Conservation (phyloP, 345 rosid genomes). For the Euclidium syriacum region DNA sequence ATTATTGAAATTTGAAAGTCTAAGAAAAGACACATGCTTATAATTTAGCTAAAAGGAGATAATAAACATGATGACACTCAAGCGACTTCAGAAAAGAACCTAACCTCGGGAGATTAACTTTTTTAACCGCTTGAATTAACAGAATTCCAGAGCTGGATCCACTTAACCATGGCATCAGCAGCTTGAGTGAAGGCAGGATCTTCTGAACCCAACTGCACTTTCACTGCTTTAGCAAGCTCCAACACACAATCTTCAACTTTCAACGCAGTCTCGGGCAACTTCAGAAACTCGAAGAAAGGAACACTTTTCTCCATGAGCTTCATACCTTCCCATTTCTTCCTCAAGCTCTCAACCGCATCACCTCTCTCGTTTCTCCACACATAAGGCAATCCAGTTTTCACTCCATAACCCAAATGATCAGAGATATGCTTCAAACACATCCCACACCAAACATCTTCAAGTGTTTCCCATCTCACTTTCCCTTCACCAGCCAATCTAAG, state of each 20-base stretch:
- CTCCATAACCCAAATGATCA: conserved; percentile 82
- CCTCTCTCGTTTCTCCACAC: conserved; percentile 92
- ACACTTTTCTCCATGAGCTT: conserved; percentile 90
- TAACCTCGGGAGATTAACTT: conserved; percentile 17
- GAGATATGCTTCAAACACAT: conserved; percentile 80
- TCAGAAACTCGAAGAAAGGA: conserved; percentile 71
- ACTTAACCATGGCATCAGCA: conserved; percentile 65
- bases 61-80: conserved; percentile 11
- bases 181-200: conserved; percentile 67
- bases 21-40: conserved; percentile 21
- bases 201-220: conserved; percentile 54
- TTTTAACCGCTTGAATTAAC: conserved; percentile 36
- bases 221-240: conserved; percentile 59
- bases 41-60: conserved; percentile 9
- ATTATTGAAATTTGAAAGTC: conserved; percentile 21
- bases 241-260: conserved; percentile 64
- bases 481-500: conserved; percentile 78
- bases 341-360: conserved; percentile 68
- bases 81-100: conserved; percentile 9
- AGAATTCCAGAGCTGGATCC: conserved; percentile 71
- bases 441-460: conserved; percentile 92
- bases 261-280: conserved; percentile 45
- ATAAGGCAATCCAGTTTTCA: conserved; percentile 83
- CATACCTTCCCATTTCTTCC: conserved; percentile 96
- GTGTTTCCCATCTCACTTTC: conserved; percentile 88